Base-by-base conservation (phyloP, 495 filamentous ascomycete species). In the Bacidia rubella region DNA sequence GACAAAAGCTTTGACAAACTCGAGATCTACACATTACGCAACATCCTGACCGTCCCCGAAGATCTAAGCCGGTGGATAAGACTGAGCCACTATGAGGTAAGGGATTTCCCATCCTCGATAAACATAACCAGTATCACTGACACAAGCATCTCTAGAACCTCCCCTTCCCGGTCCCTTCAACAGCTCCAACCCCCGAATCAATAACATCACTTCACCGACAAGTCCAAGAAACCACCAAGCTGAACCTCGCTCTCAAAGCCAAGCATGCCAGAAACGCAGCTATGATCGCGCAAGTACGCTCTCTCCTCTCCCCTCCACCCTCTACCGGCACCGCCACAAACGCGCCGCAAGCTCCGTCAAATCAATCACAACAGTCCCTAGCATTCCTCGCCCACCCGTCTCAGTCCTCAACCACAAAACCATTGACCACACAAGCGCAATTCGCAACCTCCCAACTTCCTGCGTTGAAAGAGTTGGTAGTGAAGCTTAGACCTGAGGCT, bases 401-500 rank as follows among this genome's bases (percentile, higher is more conserved):
- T 65, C 72, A 43, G 66, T 65, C 32, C 66, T 66, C 4, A 66
- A 67, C 38, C 66, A 66, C 1, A 66, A 11, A 74, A 48, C 70
- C 80, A 7, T 66, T 92, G 0, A 82, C 81, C 12, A 89, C 86
- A 0, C 83, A 87, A 3, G 81, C 88, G 0, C 78, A 76, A 2
- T 96, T 95, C 62, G 80, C 83, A 2, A 66, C 87, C 17, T 83
- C 81, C 0, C 92, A 98, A 65, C 72, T 96, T 11, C 84, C 85
- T 11, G 78, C 83, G 0, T 73, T 98, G 24, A 78, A 86, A 49
- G 68, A 76, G 2, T 69, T 88, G 2, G 72, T 87, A 0, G 68
- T 72, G 2, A 69, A 77, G 21, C 65, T 98, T 49, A 70, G 80
- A 19, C 78, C 77, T 0, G 74, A 80, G 55, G 59, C 82, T 62